A percentile compares a stretch with the other conserved stretches of the same genome.
Conservation (phyloP, 2,329 filamentous ascomycete species). For the Aureobasidium sp. region DNA sequence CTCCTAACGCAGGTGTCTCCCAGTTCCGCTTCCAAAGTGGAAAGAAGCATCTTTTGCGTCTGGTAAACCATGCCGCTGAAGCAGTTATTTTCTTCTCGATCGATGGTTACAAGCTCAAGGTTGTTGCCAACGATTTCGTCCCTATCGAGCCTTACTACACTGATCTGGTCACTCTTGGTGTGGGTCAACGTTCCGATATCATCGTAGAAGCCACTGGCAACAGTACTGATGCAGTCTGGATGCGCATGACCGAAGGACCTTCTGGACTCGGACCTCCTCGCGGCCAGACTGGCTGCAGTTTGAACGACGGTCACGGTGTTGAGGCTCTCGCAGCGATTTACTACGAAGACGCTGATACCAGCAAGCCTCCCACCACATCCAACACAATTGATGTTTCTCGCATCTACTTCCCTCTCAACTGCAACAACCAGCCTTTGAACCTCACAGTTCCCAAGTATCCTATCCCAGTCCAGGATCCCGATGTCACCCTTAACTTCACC, state of each 20-base stretch:
- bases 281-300: constrained; percentile 28
- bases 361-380: constrained; percentile 19
- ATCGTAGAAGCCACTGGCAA: constrained; percentile 37
- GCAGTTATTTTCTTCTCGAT: constrained; percentile 35
- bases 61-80: constrained; percentile 34
- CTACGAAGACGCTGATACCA: constrained; percentile 23
- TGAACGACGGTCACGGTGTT: constrained; percentile 35
- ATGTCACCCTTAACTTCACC: constrained; percentile 18
- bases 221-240: constrained; percentile 46
- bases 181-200: constrained; percentile 46
- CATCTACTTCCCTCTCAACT: constrained; percentile 17
- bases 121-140: constrained; percentile 59
- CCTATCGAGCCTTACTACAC: constrained; percentile 55
- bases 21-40: constrained; percentile 28
- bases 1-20: constrained; percentile 25
- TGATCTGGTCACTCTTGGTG: constrained; percentile 50
- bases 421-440: constrained; percentile 17
- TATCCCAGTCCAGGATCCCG: constrained; percentile 19
- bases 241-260: constrained; percentile 35
- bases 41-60: constrained; percentile 31
- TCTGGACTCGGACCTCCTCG: constrained; percentile 17
- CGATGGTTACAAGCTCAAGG: constrained; percentile 53
- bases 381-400: constrained; percentile 15
- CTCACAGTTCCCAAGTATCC: constrained; percentile 16
- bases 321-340: constrained; percentile 22